Conservation (phyloP, 2,329 filamentous ascomycete genomes). For the Venturia aucupariae region DNA sequence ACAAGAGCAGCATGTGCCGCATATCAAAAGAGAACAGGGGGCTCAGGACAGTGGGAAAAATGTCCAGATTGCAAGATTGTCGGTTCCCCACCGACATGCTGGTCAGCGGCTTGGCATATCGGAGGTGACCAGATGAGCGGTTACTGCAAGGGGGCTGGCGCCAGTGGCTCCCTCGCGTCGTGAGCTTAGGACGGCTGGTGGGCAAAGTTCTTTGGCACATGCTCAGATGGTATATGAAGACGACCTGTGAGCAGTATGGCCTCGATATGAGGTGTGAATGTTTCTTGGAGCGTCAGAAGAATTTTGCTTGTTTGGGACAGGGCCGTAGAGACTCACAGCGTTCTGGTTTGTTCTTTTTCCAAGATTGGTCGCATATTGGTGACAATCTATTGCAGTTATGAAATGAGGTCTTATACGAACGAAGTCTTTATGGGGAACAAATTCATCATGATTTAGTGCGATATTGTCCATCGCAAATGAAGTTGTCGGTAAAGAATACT, state of each 20-base stretch:
- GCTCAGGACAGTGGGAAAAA: background rate
- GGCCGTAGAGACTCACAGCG: background rate
- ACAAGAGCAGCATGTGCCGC: background rate
- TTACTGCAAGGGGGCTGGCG: conserved; percentile 4
- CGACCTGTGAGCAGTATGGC: background rate
- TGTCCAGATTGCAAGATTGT: background rate
- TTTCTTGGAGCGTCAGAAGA: background rate
- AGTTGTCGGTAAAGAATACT: no score
- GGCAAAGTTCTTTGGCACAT: background rate
- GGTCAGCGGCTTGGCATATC: background rate
- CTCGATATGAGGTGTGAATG: background rate
- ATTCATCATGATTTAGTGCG: no score
- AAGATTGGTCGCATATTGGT: background rate
- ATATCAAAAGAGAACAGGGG: background rate
- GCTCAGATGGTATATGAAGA: background rate
- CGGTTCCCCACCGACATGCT: background rate
- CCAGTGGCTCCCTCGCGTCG: background rate
- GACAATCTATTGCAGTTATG: background rate
- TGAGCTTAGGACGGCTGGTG: background rate
- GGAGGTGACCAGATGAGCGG: background rate
- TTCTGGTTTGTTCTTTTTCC: background rate
- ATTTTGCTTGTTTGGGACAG: background rate
- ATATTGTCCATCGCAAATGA: no score
- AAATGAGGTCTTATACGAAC: background rate
- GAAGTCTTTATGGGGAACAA: background rate